Percentiles rank a stretch among this genome's conserved stretches.
Evolutionary conservation across 495 filamentous ascomycete genomes (phyloP).

Genomic region (Penicillium angulare): DNA sequence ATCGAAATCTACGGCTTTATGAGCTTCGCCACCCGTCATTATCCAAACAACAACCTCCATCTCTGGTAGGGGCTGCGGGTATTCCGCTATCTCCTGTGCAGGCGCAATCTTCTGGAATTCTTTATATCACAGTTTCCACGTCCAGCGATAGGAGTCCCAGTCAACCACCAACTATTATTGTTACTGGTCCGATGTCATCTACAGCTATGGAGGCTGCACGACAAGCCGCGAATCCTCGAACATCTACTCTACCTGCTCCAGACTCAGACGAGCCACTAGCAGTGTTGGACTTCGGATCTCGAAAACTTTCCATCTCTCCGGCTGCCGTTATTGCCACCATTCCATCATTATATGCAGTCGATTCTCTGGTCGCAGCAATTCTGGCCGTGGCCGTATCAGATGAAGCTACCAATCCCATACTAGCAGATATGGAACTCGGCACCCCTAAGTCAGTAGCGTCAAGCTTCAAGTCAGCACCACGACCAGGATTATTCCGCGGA

Average conservation of each 20-base stretch:
- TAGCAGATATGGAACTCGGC: conserved; percentile 36
- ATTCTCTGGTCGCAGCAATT: conserved; percentile 67
- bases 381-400: conserved; percentile 67
- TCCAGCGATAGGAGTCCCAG: conserved; percentile 20
- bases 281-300: conserved; percentile 48
- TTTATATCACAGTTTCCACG: conserved; percentile 43
- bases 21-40: conserved; percentile 71
- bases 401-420: conserved; percentile 40
- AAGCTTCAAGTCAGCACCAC: neutral
- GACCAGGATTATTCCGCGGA: conserved; percentile 20
- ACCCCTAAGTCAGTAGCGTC: conserved; percentile 10
- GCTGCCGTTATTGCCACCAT: conserved; percentile 41
- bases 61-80: conserved; percentile 54
- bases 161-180: conserved; percentile 42
- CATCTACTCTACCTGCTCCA: conserved; percentile 42
- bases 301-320: conserved; percentile 46
- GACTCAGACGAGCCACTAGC: conserved; percentile 47
- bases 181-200: conserved; percentile 37
- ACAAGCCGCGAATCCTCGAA: conserved; percentile 40
- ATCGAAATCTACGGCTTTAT: conserved; percentile 58
- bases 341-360: conserved; percentile 68
- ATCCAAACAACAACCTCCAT: conserved; percentile 49
- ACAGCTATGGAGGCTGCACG: conserved; percentile 36
- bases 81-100: conserved; percentile 60
- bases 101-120: conserved; percentile 31